Evolutionary conservation across 225 moss, liverwort and hornwort species (phyloP).

Genomic region (Thuidium tamariscinum): DNA sequence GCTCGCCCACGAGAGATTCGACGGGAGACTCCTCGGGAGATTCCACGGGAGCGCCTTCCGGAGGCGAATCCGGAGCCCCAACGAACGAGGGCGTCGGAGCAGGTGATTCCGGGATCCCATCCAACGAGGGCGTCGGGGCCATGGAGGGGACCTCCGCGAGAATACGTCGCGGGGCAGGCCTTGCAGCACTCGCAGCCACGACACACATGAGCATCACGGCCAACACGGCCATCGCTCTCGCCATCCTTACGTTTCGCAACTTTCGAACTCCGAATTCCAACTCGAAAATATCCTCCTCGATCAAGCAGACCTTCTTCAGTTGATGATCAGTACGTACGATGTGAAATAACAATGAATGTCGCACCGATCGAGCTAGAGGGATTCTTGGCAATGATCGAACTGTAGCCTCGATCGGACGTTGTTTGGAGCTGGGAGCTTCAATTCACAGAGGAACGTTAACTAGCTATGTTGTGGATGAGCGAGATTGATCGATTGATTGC

Average conservation of each 20-base stretch:
- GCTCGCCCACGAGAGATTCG: background rate
- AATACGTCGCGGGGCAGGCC: background rate
- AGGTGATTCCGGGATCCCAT: background rate
- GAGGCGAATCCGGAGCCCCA: background rate
- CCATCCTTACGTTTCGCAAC: background rate
- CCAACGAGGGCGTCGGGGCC: background rate
- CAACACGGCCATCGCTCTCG: background rate
- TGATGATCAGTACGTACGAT: background rate
- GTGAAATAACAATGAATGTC: background rate
- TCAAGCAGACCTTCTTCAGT: background rate
- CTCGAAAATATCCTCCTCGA: background rate
- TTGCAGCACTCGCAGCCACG: conserved; percentile 1
- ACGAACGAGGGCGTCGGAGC: background rate
- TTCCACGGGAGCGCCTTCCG: background rate
- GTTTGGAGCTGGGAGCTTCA: background rate
- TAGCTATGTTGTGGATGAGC: background rate
- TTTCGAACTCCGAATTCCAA: background rate
- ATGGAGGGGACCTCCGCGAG: background rate
- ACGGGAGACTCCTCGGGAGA: background rate
- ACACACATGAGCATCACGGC: background rate
- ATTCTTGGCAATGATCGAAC: background rate
- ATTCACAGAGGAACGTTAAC: background rate
- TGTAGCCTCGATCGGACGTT: too few relatives aligned
- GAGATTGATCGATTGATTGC: background rate
- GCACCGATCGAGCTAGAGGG: background rate